These are phyloP conservation scores for Chlorophyllum brunneum DNA, from an alignment of 768 basidiomycete species.

Conservation along the genomic window DNA sequence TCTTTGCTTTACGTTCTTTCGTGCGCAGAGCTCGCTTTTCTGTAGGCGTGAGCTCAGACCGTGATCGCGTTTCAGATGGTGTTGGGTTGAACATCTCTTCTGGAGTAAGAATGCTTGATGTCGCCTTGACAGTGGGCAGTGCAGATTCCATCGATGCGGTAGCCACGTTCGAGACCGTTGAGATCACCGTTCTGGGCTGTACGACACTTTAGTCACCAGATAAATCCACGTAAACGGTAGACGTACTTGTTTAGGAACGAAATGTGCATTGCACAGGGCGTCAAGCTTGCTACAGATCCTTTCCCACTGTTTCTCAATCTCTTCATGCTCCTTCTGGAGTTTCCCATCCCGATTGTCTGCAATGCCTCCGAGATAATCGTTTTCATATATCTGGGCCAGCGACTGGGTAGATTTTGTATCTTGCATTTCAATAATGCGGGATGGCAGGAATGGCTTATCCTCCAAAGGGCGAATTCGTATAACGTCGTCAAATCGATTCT, in stretches of 20 bases:
- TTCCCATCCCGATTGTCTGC: constrained; percentile 83
- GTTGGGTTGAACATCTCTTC: constrained; percentile 81
- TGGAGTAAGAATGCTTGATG: constrained; percentile 82
- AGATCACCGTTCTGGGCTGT: constrained; percentile 87
- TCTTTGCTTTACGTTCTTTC: constrained; percentile 67
- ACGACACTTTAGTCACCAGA: constrained; percentile 2
- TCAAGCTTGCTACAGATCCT: constrained; percentile 85
- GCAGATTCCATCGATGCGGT: constrained; percentile 86
- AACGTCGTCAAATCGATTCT: constrained; percentile 88
- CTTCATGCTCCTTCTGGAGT: constrained; percentile 83
- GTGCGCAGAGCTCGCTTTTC: constrained; percentile 74
- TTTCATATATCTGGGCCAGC: constrained; percentile 94
- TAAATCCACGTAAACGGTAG: not conserved
- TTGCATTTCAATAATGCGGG: constrained; percentile 82
- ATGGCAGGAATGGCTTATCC: constrained; percentile 88
- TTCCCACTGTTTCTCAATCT: constrained; percentile 82
- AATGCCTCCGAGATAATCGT: constrained; percentile 73
- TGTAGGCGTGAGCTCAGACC: constrained; percentile 78
- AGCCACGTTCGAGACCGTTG: constrained; percentile 77
- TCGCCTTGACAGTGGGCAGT: constrained; percentile 76
- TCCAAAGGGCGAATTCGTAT: constrained; percentile 75
- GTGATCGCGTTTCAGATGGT: constrained; percentile 51
- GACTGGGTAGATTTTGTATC: constrained; percentile 87
- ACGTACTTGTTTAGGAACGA: constrained; percentile 88
- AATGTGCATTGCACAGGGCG: constrained; percentile 92